Evolutionary conservation across 1,284 basidiomycete species (phyloP).

Genomic region (Ustilago hordei): DNA sequence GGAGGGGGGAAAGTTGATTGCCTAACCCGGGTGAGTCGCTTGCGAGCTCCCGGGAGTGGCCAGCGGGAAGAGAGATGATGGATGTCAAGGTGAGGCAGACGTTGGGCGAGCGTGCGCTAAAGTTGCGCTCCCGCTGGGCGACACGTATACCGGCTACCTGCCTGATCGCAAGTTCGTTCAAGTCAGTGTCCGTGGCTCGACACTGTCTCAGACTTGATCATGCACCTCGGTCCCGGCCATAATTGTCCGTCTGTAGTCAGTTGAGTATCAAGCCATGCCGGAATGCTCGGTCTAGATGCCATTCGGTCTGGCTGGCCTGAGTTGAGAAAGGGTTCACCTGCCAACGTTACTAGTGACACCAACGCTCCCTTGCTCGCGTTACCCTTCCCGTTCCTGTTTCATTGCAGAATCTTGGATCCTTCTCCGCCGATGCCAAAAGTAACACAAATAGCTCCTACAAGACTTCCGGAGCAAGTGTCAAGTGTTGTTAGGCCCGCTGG

Average conservation of each 20-base stretch:
- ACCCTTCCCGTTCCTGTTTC: not conserved
- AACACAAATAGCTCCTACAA: constrained; percentile 1
- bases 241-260: not conserved
- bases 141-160: too few relatives aligned
- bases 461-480: not conserved
- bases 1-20: not conserved
- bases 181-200: too few relatives aligned
- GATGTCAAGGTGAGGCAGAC: not conserved
- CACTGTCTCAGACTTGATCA: not conserved
- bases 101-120: too few relatives aligned
- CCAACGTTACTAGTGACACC: not conserved
- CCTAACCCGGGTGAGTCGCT: too few relatives aligned
- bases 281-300: constrained; percentile 4
- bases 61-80: too few relatives aligned
- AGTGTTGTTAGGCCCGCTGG: not conserved
- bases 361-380: not conserved
- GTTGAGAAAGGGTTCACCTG: not conserved
- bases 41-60: too few relatives aligned
- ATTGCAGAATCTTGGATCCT: not conserved
- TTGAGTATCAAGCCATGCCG: not conserved
- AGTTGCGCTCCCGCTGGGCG: too few relatives aligned
- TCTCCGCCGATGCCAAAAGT: not conserved
- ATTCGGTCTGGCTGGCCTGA: not conserved
- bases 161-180: too few relatives aligned
- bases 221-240: constrained; percentile 11